These are phyloP conservation scores for Biscutella laevigata DNA, from an alignment of 441 rosid species.

Conservation along the genomic window DNA sequence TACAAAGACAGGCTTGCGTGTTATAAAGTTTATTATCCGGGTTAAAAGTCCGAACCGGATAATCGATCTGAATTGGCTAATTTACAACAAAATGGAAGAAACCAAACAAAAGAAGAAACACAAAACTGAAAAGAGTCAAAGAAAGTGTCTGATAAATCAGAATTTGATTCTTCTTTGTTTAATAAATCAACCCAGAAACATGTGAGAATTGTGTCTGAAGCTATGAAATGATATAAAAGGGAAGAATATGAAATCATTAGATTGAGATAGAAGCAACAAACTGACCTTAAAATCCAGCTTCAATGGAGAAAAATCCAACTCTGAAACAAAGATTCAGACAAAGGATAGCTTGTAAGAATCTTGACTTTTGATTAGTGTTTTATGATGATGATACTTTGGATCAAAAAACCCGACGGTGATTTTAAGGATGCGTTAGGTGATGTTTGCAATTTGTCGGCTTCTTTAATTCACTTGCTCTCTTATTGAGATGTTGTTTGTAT, in stretches of 20 bases:
- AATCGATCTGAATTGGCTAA: neutral
- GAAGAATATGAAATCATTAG: neutral
- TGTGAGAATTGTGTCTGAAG: conserved; percentile 1
- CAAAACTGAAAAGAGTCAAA: conserved; percentile 14
- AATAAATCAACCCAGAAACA: conserved; percentile 5
- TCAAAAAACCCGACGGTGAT: conserved; percentile 11
- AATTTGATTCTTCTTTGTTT: too few species aligned
- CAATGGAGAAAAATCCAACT: conserved; percentile 11
- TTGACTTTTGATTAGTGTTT: conserved; percentile 3
- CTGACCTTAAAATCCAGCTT: conserved; percentile 28
- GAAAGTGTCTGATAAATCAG: neutral
- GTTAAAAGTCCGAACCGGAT: neutral
- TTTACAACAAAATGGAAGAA: neutral
- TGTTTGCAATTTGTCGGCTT: conserved; percentile 23
- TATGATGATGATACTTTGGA: neutral
- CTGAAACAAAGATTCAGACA: neutral
- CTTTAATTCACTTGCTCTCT: conserved; percentile 9
- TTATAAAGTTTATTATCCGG: neutral
- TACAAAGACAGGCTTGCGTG: conserved; percentile 3
- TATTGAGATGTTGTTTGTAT: neutral
- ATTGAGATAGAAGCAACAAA: conserved; percentile 3
- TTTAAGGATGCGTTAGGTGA: conserved; percentile 20
- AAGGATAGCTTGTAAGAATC: neutral
- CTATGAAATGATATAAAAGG: neutral
- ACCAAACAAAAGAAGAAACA: neutral